Evolutionary conservation across 306 rosid genomes (phyloP).

Genomic region (Hippophae gyantsensis): DNA sequence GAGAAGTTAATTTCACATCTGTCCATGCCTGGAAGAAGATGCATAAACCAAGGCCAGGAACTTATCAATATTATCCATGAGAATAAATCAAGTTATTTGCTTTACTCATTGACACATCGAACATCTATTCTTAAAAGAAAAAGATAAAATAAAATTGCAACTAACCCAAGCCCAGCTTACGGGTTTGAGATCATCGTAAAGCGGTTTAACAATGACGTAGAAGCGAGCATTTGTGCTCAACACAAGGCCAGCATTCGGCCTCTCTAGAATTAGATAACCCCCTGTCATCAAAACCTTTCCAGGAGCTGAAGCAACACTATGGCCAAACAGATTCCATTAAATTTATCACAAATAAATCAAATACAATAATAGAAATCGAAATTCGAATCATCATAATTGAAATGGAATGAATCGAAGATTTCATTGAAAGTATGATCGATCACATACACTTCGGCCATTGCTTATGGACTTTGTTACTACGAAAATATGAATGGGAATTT

Average conservation of each 20-base stretch:
- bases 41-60: not conserved
- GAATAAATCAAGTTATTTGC: not conserved
- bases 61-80: not conserved
- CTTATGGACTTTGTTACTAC: no score
- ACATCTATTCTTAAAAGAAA: not conserved
- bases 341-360: not conserved
- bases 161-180: constrained; percentile 73
- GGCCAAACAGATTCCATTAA: not conserved
- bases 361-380: not conserved
- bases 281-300: constrained; percentile 23
- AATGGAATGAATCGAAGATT: no score
- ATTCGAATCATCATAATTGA: no score
- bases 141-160: constrained; percentile 4
- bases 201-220: constrained; percentile 40
- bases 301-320: constrained; percentile 18
- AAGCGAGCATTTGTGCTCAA: constrained; percentile 20
- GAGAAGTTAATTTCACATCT: constrained; percentile 79
- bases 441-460: not conserved
- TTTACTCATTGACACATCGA: not conserved
- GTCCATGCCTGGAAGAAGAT: constrained; percentile 59
- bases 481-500: no score
- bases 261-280: constrained; percentile 15
- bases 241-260: constrained; percentile 15
- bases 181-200: constrained; percentile 37
- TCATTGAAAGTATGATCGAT: not conserved